Base-by-base conservation (phyloP, 1,284 basidiomycete genomes). In the Phenoliferia sp. region DNA sequence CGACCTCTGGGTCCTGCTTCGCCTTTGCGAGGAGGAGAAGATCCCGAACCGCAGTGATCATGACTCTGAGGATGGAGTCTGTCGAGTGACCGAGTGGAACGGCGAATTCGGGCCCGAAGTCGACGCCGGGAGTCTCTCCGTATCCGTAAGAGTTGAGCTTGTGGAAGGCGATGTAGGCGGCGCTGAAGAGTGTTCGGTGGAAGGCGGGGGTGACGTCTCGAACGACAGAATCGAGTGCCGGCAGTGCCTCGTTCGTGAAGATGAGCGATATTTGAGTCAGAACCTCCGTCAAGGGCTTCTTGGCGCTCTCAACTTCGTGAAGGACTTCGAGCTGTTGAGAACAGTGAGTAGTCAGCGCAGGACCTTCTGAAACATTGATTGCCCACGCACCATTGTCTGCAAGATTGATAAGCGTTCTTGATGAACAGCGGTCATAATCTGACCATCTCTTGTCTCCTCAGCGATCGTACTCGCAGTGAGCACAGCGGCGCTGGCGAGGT, bases 341-440 rank as follows among this genome's bases (percentile, higher is more conserved):
- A 12, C 39, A 44, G 39, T 12, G 39, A 44, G 12, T 22, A 44
- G 22, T 44, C 39, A 44, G 39, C 39, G 39, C 22, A 12, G 12
- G 39, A 44, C 12, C 39, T 12, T 22, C 39, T 22, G 22, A 12
- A 44, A 7, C 28, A 56, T 26, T 62, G 65, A n/a, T 31, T 60
- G 61, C 36, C 89, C 83, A 74, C 95, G 90, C 36, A 94, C 81
- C 61, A 94, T 78, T 0, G 87, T 85, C 19, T 91, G 83, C 2
- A 96, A 81, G 7, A 95, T 81, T 7, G 85, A 84, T 10, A 96
- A 80, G 36, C 92, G 84, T 31, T 88, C 86, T 1, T 86, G 84
- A 74, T 96, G 92, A 33, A 94, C 87, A 1, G 85, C 85, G 0
- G 88, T 84, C 87, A 94, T 91, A 83, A 94, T 88, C 69, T 93